phyloP scores from a whole-genome alignment of 2,329 filamentous ascomycete species.

The Mollisiaceae sp. region DNA sequence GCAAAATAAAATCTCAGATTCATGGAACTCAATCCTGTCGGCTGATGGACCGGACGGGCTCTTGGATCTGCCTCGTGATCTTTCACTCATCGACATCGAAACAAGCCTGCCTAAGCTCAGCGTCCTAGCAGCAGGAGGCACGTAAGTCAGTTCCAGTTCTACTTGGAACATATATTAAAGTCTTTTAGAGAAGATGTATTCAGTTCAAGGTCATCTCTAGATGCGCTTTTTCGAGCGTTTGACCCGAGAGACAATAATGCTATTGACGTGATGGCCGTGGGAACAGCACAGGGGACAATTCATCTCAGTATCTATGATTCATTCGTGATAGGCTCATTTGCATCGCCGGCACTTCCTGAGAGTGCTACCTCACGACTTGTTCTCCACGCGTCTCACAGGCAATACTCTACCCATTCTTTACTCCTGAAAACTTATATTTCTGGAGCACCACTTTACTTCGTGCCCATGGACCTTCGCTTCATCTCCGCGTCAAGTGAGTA shows the following conservation, averaged over 20 bases:
- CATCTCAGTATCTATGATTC: slow-evolving; percentile 87
- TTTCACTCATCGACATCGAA: slow-evolving; percentile 78
- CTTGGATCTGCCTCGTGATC: slow-evolving; percentile 69
- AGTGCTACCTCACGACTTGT: slow-evolving; percentile 45
- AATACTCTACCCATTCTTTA: slow-evolving; percentile 77
- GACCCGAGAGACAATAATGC: slow-evolving; percentile 69
- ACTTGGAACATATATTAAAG: slow-evolving; percentile 19
- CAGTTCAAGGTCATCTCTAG: slow-evolving; percentile 42
- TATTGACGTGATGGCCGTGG: slow-evolving; percentile 80
- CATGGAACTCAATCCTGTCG: slow-evolving; percentile 33
- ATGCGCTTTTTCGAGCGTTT: slow-evolving; percentile 43
- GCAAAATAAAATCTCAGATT: slow-evolving; percentile 23
- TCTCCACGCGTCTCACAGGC: slow-evolving; percentile 72
- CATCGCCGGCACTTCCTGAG: slow-evolving; percentile 47
- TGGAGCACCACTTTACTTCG: slow-evolving; percentile 57
- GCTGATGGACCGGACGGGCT: slow-evolving; percentile 27
- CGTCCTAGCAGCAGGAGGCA: slow-evolving; percentile 67
- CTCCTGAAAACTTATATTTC: slow-evolving; percentile 57
- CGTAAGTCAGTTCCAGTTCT: slow-evolving; percentile 52
- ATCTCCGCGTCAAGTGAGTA: slow-evolving; percentile 79
- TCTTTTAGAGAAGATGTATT: slow-evolving; percentile 43
- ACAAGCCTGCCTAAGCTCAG: slow-evolving; percentile 77
- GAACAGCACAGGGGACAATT: slow-evolving; percentile 71
- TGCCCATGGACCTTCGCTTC: slow-evolving; percentile 84
- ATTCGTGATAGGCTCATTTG: slow-evolving; percentile 75